Conservation (phyloP, 345 rosid species). For the Eucalyptus viminalis region DNA sequence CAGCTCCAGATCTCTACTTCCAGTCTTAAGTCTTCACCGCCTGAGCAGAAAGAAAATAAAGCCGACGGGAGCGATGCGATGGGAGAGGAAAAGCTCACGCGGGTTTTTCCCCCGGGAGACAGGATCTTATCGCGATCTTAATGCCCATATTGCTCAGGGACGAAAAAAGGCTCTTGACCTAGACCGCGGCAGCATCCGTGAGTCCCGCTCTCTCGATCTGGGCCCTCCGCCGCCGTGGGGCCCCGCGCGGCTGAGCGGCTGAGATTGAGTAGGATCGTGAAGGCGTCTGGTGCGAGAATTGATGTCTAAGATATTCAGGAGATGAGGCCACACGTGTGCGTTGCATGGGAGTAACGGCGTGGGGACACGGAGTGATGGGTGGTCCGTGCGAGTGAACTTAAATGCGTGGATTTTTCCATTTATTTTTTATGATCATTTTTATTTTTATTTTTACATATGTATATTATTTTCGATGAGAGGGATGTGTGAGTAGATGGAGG, state of each 20-base stretch:
- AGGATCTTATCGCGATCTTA: not conserved
- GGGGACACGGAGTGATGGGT: not conserved
- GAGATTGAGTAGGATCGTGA: not conserved
- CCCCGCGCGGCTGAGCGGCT: not conserved
- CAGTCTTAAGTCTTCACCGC: not conserved
- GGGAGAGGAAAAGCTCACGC: not conserved
- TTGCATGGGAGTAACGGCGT: not conserved
- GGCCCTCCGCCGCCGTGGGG: not conserved
- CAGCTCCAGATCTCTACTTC: not conserved
- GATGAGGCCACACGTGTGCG: not conserved
- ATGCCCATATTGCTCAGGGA: not conserved
- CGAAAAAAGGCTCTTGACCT: not conserved
- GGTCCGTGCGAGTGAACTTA: not conserved
- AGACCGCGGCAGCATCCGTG: not conserved
- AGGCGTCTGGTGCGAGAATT: not conserved
- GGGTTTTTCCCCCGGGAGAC: not conserved
- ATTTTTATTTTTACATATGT: not conserved
- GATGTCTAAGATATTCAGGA: not conserved
- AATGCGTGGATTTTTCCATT: not conserved
- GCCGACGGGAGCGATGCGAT: not conserved
- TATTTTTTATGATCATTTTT: not conserved
- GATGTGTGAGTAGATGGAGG: not conserved
- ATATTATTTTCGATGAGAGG: not conserved
- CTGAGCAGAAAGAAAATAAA: rapidly evolving
- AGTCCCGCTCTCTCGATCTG: not conserved